Evolutionary conservation across 306 rosid genomes (phyloP).

Genomic region (Lagenaria siceraria): DNA sequence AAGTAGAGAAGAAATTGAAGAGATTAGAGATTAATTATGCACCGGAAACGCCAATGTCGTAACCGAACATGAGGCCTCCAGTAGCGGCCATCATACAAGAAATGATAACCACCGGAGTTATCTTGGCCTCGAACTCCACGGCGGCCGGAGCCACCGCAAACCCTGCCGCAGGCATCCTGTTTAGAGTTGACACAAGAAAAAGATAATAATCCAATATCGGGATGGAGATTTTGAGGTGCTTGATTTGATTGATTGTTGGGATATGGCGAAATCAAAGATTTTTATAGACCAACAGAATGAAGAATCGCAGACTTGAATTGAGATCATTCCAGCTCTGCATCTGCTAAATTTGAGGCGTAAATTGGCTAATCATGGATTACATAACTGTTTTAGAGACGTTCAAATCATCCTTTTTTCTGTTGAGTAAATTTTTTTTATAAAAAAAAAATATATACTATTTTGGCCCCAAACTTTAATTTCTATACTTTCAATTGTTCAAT

Average conservation of each 20-base stretch:
- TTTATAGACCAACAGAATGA: not conserved
- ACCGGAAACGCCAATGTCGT: conserved; percentile 53
- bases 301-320: not conserved
- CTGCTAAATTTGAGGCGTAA: not conserved
- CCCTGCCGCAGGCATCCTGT: conserved; percentile 29
- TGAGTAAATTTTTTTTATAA: no score
- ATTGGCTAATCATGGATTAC: not conserved
- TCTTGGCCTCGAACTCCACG: conserved; percentile 28
- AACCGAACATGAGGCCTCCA: conserved; percentile 65
- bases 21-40: not conserved
- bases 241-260: not conserved
- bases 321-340: no score
- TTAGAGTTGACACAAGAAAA: no score
- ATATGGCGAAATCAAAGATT: not conserved
- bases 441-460: no score
- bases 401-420: no score
- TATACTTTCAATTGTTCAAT: no score
- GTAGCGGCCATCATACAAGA: conserved; percentile 48
- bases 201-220: no score
- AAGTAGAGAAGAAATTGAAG: not conserved
- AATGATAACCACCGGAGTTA: conserved; percentile 27
- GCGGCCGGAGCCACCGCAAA: conserved; percentile 5
- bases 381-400: not conserved
- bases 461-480: no score
- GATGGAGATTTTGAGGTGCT: no score